phyloP scores from a whole-genome alignment of 306 rosid genomes.

The Mucuna pruriens region DNA sequence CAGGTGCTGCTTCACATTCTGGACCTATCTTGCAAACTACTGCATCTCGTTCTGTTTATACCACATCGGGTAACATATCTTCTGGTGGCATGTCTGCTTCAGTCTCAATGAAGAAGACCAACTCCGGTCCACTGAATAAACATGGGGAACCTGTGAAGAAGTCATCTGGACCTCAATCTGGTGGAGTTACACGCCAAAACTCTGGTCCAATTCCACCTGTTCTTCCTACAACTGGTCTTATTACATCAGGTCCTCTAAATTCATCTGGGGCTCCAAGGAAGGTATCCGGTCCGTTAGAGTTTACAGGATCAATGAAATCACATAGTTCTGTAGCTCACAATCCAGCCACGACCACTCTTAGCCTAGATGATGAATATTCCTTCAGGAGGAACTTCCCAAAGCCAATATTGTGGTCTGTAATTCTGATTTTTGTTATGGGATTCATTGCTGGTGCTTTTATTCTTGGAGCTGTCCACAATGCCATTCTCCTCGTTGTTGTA shows the following conservation, averaged over 20 bases:
- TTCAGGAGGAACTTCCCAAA: conserved; percentile 3
- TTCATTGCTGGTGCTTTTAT: conserved; percentile 3
- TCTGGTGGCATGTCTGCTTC: not conserved
- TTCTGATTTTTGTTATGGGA: conserved; percentile 1
- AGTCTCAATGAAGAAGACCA: not conserved
- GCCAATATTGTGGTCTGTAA: not conserved
- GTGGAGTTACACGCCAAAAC: not conserved
- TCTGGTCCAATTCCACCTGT: not conserved
- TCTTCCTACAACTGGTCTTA: conserved; percentile 7
- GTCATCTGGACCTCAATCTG: conserved; percentile 5
- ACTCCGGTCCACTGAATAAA: conserved; percentile 2
- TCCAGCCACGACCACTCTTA: not conserved
- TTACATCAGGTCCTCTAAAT: conserved; percentile 9
- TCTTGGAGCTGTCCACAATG: not conserved
- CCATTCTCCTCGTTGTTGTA: not conserved
- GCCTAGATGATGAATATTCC: conserved; percentile 5
- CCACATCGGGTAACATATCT: conserved; percentile 1
- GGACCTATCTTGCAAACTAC: not conserved
- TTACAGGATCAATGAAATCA: not conserved
- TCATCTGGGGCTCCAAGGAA: not conserved
- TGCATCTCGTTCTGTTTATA: not conserved
- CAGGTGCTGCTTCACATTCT: not conserved
- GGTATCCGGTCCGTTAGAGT: conserved; percentile 2
- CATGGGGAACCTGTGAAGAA: conserved; percentile 3
- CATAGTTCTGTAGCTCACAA: not conserved